Conservation (phyloP, 1,284 basidiomycete genomes). For the Fomes fomentarius region DNA sequence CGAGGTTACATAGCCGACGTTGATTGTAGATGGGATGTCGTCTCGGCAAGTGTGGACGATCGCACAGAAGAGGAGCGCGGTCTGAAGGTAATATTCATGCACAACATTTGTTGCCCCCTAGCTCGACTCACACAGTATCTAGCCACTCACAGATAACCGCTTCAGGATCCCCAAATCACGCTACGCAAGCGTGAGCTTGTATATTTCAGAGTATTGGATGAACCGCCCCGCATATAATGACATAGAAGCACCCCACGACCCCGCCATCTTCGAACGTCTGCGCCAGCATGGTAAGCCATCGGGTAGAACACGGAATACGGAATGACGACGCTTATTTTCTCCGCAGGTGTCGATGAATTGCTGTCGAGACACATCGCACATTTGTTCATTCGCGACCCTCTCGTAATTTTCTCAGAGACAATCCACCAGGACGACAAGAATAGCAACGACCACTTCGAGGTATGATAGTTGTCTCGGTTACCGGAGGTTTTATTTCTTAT, state of each 20-base stretch:
- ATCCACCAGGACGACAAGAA: slow-evolving; percentile 88
- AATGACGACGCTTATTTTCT: not conserved
- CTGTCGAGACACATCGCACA: slow-evolving; percentile 94
- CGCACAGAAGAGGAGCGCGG: slow-evolving; percentile 95
- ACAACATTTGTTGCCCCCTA: not conserved
- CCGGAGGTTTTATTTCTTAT: not conserved
- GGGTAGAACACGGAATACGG: not conserved
- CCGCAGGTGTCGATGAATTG: slow-evolving; percentile 81
- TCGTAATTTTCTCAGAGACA: slow-evolving; percentile 95
- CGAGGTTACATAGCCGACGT: slow-evolving; percentile 95
- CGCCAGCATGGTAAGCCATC: slow-evolving; percentile 65
- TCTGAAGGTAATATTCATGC: slow-evolving; percentile 56
- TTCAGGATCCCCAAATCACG: slow-evolving; percentile 93
- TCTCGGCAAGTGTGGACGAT: slow-evolving; percentile 96
- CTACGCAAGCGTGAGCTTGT: slow-evolving; percentile 95
- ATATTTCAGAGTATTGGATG: slow-evolving; percentile 86
- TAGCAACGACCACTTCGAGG: slow-evolving; percentile 97
- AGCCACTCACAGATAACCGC: slow-evolving; percentile 80
- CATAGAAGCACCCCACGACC: slow-evolving; percentile 80
- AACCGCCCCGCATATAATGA: slow-evolving; percentile 97
- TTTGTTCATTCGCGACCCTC: slow-evolving; percentile 96
- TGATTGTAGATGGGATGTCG: slow-evolving; percentile 98
- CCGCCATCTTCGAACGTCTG: slow-evolving; percentile 73
- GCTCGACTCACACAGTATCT: not conserved
- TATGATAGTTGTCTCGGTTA: slow-evolving; percentile 30